Evolutionary conservation across 2,329 filamentous ascomycete genomes (phyloP).

Genomic region (Ophiostoma quercus): DNA sequence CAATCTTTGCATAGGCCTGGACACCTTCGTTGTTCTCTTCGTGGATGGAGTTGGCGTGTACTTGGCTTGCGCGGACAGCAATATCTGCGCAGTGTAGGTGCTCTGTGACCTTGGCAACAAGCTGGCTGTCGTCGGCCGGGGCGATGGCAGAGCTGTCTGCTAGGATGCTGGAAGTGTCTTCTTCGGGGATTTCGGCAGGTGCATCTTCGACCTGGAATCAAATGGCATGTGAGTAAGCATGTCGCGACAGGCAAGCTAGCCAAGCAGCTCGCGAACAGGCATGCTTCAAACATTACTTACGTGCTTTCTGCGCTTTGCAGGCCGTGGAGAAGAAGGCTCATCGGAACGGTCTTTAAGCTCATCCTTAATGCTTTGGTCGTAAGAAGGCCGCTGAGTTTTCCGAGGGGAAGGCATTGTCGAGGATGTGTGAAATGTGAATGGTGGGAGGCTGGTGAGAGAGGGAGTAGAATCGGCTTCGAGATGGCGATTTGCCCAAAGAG

Average conservation of each 20-base stretch:
- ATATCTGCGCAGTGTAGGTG: conserved; percentile 42
- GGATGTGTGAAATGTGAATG: not conserved
- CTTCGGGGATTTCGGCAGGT: conserved; percentile 43
- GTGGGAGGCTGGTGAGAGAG: conserved; percentile 16
- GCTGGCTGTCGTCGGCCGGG: conserved; percentile 48
- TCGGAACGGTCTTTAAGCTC: conserved; percentile 34
- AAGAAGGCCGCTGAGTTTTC: conserved; percentile 34
- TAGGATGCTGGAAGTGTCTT: conserved; percentile 41
- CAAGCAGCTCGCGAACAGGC: not conserved
- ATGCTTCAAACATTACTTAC: conserved; percentile 35
- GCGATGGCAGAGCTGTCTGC: conserved; percentile 38
- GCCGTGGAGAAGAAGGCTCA: conserved; percentile 55
- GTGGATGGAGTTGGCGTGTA: conserved; percentile 60
- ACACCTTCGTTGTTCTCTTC: conserved; percentile 58
- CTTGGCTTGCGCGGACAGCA: conserved; percentile 54
- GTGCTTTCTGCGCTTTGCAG: conserved; percentile 61
- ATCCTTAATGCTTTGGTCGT: conserved; percentile 34
- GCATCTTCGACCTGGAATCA: conserved; percentile 38
- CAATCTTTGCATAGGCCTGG: conserved; percentile 75
- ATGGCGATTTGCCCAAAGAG: conserved; percentile 10
- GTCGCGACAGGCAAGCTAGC: not conserved
- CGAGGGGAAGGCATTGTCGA: conserved; percentile 32
- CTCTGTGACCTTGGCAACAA: conserved; percentile 53
- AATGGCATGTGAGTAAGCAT: conserved; percentile 13
- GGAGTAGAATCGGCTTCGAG: not conserved